Evolutionary conservation across 1,284 basidiomycete species (phyloP).

Genomic region (Rhodotorula sp.): DNA sequence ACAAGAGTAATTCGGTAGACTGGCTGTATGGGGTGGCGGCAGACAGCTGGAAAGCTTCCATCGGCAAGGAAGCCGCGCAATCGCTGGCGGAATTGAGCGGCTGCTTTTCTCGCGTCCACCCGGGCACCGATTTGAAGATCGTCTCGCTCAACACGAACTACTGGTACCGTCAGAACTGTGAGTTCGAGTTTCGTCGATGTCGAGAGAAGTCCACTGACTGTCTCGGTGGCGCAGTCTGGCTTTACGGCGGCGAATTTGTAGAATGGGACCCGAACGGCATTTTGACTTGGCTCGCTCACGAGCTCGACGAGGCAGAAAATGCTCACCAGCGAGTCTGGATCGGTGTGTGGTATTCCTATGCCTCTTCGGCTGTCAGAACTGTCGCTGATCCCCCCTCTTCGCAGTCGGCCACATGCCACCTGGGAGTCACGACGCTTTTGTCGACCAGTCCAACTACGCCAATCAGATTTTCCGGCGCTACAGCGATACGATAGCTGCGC

Average conservation of each 20-base stretch:
- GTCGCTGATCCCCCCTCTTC: background rate
- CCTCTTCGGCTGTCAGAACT: background rate
- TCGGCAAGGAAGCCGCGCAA: slow-evolving; percentile 30
- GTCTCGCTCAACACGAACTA: slow-evolving; percentile 61
- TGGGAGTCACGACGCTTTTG: slow-evolving; percentile 55
- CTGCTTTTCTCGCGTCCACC: slow-evolving; percentile 39
- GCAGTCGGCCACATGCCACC: slow-evolving; percentile 46
- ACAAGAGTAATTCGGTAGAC: background rate
- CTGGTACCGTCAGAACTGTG: slow-evolving; percentile 49
- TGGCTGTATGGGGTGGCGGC: slow-evolving; percentile 42
- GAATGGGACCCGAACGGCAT: slow-evolving; percentile 55
- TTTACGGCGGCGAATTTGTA: slow-evolving; percentile 54
- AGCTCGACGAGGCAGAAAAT: slow-evolving; percentile 60
- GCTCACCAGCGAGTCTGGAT: slow-evolving; percentile 57
- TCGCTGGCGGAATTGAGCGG: slow-evolving; percentile 23
- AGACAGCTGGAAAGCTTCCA: slow-evolving; percentile 40
- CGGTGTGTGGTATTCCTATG: slow-evolving; percentile 9
- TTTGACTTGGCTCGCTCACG: slow-evolving; percentile 53
- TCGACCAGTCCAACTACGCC: slow-evolving; percentile 45
- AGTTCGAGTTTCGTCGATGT: background rate
- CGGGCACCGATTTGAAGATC: slow-evolving; percentile 45
- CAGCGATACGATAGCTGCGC: slow-evolving; percentile 59
- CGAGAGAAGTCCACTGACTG: background rate
- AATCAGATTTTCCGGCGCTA: slow-evolving; percentile 62
- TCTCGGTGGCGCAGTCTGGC: slow-evolving; percentile 53